Evolutionary conservation across 495 filamentous ascomycete species (phyloP).

Genomic region (Lichina pygmaea): DNA sequence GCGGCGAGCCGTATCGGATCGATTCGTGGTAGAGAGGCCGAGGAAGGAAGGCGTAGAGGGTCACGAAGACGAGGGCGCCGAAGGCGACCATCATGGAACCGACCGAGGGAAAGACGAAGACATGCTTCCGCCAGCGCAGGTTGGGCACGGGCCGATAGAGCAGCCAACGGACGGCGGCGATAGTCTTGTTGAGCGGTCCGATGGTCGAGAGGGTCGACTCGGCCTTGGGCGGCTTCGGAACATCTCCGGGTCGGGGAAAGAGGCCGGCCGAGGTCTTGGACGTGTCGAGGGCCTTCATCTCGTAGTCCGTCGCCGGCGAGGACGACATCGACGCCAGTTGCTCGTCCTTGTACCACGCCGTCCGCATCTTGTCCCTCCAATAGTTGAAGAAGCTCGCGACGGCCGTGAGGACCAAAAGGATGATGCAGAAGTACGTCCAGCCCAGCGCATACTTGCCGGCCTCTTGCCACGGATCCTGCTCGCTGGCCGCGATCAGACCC

Average conservation of each 20-base stretch:
- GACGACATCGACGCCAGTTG: slow-evolving; percentile 18
- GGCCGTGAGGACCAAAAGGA: slow-evolving; percentile 33
- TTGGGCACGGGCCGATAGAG: slow-evolving; percentile 65
- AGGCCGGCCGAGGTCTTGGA: not conserved
- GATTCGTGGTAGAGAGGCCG: slow-evolving; percentile 66
- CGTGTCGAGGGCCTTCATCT: slow-evolving; percentile 30
- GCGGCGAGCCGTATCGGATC: slow-evolving; percentile 65
- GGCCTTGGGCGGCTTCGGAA: slow-evolving; percentile 17
- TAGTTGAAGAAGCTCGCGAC: slow-evolving; percentile 50
- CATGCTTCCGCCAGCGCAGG: slow-evolving; percentile 28
- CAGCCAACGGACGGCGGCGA: slow-evolving; percentile 57
- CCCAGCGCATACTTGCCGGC: slow-evolving; percentile 73
- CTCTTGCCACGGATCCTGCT: slow-evolving; percentile 49
- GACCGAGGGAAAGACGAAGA: slow-evolving; percentile 50
- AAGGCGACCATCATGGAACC: slow-evolving; percentile 36
- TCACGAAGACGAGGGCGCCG: slow-evolving; percentile 38
- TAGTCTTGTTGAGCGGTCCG: slow-evolving; percentile 39
- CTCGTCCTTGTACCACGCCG: slow-evolving; percentile 56
- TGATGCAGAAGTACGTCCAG: slow-evolving; percentile 64
- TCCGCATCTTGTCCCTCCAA: slow-evolving; percentile 70
- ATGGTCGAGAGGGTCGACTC: slow-evolving; percentile 45
- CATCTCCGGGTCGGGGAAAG: not conserved
- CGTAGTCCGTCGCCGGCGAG: slow-evolving; percentile 38
- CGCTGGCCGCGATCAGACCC: slow-evolving; percentile 43
- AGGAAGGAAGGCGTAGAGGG: slow-evolving; percentile 58